phyloP scores from a whole-genome alignment of 306 rosid genomes.

The Prinsepia uniflora region DNA sequence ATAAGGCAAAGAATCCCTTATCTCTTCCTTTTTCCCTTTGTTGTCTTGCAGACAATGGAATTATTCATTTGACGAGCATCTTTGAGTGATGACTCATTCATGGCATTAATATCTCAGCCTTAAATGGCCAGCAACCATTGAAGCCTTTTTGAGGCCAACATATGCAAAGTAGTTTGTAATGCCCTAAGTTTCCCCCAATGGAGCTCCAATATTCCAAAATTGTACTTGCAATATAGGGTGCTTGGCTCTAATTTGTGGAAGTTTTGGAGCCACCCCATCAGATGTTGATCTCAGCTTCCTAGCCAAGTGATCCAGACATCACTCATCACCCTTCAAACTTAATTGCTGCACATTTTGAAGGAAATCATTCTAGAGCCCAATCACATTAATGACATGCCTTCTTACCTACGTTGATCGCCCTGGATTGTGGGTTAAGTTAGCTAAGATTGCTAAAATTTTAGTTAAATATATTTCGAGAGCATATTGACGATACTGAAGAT shows the following conservation, averaged over 20 bases:
- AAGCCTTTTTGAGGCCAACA: background rate
- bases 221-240: background rate
- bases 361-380: background rate
- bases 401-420: background rate
- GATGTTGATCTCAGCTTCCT: background rate
- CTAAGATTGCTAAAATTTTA: too few species aligned
- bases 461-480: too few species aligned
- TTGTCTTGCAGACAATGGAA: background rate
- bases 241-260: slow-evolving; percentile 5
- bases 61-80: background rate
- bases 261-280: background rate
- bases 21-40: background rate
- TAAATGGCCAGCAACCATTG: background rate
- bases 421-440: background rate
- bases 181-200: background rate
- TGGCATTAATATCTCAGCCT: background rate
- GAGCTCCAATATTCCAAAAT: background rate
- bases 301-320: background rate
- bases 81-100: background rate
- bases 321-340: background rate
- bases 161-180: background rate
- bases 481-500: too few species aligned
- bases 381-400: background rate
- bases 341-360: background rate
- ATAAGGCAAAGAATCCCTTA: background rate